phyloP scores from a whole-genome alignment of 352 stramenopile genomes.

The Peronospora tabacina region DNA sequence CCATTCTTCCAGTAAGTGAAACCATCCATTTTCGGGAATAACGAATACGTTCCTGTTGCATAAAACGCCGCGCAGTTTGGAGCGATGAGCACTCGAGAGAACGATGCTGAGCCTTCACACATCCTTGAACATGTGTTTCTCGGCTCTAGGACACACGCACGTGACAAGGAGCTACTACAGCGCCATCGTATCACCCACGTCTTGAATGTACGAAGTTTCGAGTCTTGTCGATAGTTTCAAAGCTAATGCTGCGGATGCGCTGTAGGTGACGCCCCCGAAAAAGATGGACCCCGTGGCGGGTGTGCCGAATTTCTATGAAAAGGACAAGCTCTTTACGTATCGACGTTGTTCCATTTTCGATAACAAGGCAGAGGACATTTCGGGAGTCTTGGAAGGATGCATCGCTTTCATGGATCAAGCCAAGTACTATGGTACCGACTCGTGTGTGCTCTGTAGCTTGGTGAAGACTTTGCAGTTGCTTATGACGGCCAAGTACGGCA shows the following conservation, averaged over 20 bases:
- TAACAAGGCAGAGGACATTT: conserved; percentile 87
- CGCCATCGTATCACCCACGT: conserved; percentile 71
- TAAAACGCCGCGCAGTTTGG: not conserved
- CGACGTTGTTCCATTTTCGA: conserved; percentile 83
- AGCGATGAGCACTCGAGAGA: conserved; percentile 8
- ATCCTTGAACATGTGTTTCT: conserved; percentile 73
- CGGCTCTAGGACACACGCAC: conserved; percentile 55
- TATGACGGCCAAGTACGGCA: conserved; percentile 33
- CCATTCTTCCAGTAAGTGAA: no score
- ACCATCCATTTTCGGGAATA: no score
- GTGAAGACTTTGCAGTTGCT: conserved; percentile 14
- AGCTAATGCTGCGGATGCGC: conserved; percentile 1
- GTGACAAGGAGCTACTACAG: conserved; percentile 51
- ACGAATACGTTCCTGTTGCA: not conserved
- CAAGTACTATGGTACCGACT: conserved; percentile 80
- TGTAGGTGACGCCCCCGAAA: conserved; percentile 69
- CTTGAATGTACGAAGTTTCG: conserved; percentile 48
- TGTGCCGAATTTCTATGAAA: conserved; percentile 90
- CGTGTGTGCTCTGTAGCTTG: not conserved
- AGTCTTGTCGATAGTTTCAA: not conserved
- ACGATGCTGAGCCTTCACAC: conserved; percentile 38
- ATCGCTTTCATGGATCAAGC: conserved; percentile 88
- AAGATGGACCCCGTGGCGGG: conserved; percentile 75
- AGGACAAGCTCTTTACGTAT: conserved; percentile 71
- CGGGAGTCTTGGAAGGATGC: conserved; percentile 67